These are phyloP conservation scores for Botrytis hyacinthi DNA, from an alignment of 2,329 filamentous ascomycete species.

Conservation along the genomic window DNA sequence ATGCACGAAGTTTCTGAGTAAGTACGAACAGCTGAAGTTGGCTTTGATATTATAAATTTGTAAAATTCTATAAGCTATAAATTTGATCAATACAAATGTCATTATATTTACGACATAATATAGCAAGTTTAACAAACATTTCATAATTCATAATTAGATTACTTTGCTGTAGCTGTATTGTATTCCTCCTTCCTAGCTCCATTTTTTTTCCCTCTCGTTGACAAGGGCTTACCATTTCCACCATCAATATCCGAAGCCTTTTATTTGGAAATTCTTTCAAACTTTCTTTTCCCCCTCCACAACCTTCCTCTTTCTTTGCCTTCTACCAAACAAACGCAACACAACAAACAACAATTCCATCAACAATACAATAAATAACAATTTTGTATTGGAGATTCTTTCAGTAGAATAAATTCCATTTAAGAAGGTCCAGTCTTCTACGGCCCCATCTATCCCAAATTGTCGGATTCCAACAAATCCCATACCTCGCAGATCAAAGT, in stretches of 20 bases:
- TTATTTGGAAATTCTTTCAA: slow-evolving; percentile 15
- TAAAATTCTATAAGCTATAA: background rate
- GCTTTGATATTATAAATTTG: background rate
- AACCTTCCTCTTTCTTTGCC: slow-evolving; percentile 17
- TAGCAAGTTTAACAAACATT: background rate
- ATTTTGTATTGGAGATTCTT: slow-evolving; percentile 7
- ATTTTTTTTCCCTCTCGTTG: background rate
- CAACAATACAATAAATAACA: slow-evolving; percentile 4
- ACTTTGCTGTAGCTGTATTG: background rate
- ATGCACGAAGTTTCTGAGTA: background rate
- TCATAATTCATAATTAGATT: background rate
- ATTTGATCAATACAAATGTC: background rate
- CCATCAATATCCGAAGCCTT: slow-evolving; percentile 11
- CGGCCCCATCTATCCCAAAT: background rate
- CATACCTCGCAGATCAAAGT: background rate
- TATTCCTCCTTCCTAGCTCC: background rate
- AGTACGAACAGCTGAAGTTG: background rate
- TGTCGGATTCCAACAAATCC: background rate
- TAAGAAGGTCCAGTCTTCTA: background rate
- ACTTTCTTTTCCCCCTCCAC: slow-evolving; percentile 2
- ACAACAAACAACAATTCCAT: background rate
- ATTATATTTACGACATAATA: background rate
- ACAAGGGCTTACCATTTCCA: slow-evolving; percentile 4
- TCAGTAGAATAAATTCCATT: background rate
- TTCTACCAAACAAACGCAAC: background rate